Base-by-base conservation (phyloP, 2,329 filamentous ascomycete genomes). In the Aspergillus awamori region DNA sequence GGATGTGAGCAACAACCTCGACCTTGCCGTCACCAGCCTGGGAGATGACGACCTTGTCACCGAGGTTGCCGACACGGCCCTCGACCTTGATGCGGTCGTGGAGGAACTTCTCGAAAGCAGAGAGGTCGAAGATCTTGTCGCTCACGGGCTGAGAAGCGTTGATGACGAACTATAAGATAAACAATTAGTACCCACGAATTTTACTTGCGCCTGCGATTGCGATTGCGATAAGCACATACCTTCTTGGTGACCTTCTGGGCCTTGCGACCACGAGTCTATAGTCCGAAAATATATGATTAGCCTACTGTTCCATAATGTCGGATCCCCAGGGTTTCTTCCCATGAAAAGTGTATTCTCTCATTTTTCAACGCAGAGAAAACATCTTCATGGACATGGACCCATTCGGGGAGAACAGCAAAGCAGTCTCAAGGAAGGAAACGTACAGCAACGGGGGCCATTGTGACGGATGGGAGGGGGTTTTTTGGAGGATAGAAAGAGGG, bases 21-120 rank as follows among this genome's bases (percentile, higher is more conserved):
- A 99, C 90, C 89, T 97, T 97, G 83, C 94, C 95, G 77, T 97
- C 95, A 72, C 91, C 93, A 76, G 89, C 83, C 87, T 96, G 92
- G 78, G 87, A 89, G 86, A 99, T 95, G 79, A 88, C 84, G 78
- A 99, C 89, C 80, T 86, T 88, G 78, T 98, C 95, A 80, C 95
- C 95, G 74, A 99, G 91, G 89, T 99, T 98, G 76, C 93, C 93
- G 78, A 94, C 93, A 79, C 93, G 94, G 85, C 94, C 94, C 74
- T 97, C 95, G 75, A 99, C 93, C 92, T 99, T 99, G 89, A 99
- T 96, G 85, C 91, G 93, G 84, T 98, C 95, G 88, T 97, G 93
- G 68, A 99, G 91, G 91, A 99, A 99, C 89, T 98, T 98, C 86
- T 97, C 93, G 82, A 99, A 99, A 73, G 93, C 93, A 76, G 91